These are phyloP conservation scores for Pestalotiopsis sp. DNA, from an alignment of 2,329 filamentous ascomycete species.

Conservation along the genomic window DNA sequence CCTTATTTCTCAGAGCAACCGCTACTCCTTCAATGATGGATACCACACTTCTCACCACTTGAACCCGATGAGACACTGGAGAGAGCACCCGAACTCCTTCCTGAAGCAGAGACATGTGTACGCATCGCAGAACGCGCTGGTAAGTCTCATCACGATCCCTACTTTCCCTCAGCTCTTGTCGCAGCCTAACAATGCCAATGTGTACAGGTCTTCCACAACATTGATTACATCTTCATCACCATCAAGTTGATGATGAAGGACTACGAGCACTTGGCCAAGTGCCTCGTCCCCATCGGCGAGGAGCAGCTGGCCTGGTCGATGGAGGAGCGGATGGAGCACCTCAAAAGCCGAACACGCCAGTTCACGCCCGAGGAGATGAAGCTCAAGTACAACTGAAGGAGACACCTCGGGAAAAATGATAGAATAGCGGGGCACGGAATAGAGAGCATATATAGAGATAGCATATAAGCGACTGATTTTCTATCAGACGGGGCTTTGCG, in stretches of 20 bases:
- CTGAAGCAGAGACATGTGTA: constrained; percentile 71
- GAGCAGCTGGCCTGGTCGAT: constrained; percentile 66
- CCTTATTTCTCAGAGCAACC: constrained; percentile 65
- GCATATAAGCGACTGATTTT: background rate
- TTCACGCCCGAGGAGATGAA: constrained; percentile 69
- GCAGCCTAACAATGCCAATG: background rate
- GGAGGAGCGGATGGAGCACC: constrained; percentile 64
- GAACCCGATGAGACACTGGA: constrained; percentile 79
- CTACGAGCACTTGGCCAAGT: constrained; percentile 69
- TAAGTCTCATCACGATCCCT: background rate
- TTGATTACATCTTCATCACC: constrained; percentile 80
- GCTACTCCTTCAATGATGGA: constrained; percentile 81
- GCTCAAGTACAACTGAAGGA: constrained; percentile 45
- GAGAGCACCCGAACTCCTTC: constrained; percentile 77
- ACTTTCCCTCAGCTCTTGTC: background rate
- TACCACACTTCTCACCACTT: constrained; percentile 83
- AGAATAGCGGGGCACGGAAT: background rate
- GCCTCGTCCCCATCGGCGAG: constrained; percentile 73
- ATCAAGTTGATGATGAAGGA: constrained; percentile 70
- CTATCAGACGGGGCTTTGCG: too few relatives aligned
- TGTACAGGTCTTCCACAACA: constrained; percentile 67
- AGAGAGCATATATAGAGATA: background rate
- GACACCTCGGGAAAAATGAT: background rate
- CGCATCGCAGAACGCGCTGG: constrained; percentile 65
- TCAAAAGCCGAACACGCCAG: constrained; percentile 65